phyloP scores from a whole-genome alignment of 192 early-diverging fungal genomes.

The Entomortierella beljakovae region DNA sequence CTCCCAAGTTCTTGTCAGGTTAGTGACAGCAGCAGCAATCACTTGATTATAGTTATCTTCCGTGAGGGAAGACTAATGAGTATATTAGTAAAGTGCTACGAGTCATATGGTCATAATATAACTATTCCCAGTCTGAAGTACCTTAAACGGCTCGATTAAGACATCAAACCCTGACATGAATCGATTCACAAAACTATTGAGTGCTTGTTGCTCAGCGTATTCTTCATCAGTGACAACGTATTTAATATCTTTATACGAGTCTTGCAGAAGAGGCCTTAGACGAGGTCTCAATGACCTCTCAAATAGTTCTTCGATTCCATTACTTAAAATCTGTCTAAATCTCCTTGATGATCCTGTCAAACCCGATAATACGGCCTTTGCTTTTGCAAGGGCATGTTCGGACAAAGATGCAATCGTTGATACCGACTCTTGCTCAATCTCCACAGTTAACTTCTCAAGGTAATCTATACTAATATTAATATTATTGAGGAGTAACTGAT shows the following conservation, averaged over 20 bases:
- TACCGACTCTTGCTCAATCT: constrained; percentile 69
- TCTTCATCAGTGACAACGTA: constrained; percentile 95
- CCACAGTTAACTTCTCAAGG: constrained; percentile 75
- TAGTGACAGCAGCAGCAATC: constrained; percentile 75
- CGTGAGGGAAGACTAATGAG: constrained; percentile 69
- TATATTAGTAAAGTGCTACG: too few relatives aligned
- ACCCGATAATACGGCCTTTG: constrained; percentile 66
- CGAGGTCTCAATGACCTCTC: constrained; percentile 82
- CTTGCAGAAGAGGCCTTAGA: constrained; percentile 81
- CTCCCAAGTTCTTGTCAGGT: constrained; percentile 87
- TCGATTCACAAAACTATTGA: constrained; percentile 86
- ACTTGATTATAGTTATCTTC: constrained; percentile 76
- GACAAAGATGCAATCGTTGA: constrained; percentile 58
- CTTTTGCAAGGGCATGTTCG: constrained; percentile 65
- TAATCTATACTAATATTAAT: constrained; percentile 87
- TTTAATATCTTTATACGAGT: constrained; percentile 86
- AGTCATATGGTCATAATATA: neutral
- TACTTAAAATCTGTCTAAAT: constrained; percentile 72
- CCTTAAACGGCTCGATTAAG: constrained; percentile 70
- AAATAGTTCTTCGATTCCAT: constrained; percentile 84
- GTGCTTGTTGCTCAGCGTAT: constrained; percentile 82
- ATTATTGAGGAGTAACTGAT: constrained; percentile 84
- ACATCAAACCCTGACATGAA: constrained; percentile 78
- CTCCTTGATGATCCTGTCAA: constrained; percentile 69
- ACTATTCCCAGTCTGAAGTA: constrained; percentile 13